Evolutionary conservation across 345 rosid genomes (phyloP), one percentile per base, ranked within the genome.

Genomic region (Conringia planisiliqua): DNA sequence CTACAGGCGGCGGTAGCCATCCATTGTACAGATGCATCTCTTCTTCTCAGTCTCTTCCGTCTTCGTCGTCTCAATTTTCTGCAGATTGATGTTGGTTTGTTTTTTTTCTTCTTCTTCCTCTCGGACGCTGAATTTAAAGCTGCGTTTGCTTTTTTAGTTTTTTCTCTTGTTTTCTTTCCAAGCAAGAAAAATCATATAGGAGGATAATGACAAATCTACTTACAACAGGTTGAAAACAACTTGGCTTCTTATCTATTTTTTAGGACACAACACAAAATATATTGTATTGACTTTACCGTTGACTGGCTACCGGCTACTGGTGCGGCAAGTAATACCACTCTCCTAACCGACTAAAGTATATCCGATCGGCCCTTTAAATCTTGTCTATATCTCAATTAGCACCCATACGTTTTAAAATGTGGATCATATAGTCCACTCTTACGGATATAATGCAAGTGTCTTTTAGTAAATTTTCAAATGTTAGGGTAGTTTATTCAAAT

Each of bases 1-100:
- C 97, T 67, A 95, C 92, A 35, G 93, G 93, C 20, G 97, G 99
- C 18, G 99, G 99, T 70, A 95, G 75, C 99, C 96, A 92, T 27
- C 85, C 97, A 83, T 95, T 92, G 85, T 89, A 92, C 69, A 92
- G 90, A 84, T 95, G 99, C 99, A 92, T 95, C 73, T 60, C 46
- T 51, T 46, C 74, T 52, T 68, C 47, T 74, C 46, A 46, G n/a
- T 70, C 64, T 29, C 42, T 68, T 32, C 62, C 39, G 38, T 66
- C 70, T 44, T 60, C 70, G 13, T 54, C 60, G 43, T 55, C 68
- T 57, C 73, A 44, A 48, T 29, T 71, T 71, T 66, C 58, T 50
- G 55, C 14, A 10, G 61, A 46, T 62, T 54, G 61, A 29, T 64
- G 36, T 52, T 7, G 11, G 2, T 32, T 32, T 35, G 17, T 20